Evolutionary conservation across 164 flowering plant species (phyloP), one percentile per base, ranked within the genome.

Genomic region (Magnolia changhungtana): DNA sequence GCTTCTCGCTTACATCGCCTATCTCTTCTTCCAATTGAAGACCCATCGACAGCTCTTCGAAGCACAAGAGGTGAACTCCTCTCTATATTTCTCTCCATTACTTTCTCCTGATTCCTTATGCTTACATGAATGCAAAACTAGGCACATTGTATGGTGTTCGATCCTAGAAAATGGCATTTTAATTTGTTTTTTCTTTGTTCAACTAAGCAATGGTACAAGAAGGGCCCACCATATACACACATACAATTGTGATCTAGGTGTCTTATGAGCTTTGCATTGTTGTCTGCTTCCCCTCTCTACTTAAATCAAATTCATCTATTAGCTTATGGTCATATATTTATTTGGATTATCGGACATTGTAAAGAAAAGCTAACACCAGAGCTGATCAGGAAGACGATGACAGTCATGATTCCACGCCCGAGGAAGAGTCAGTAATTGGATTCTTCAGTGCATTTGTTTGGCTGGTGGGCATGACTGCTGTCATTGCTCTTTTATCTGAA

Each of bases 31-130:
- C 84, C 98, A 95, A 75, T 69, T 95, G 72, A 81, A 84, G 81
- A 95, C 97, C 5, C 98, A 95, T 79, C 75, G 96, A 1, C 85
- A 88, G 52, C 68, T 92, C 0, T 93, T 91, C 50, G 96, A 90
- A 75, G 84, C 92, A 7, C 81, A 80, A 74, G 92, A 88, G 89
- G 92, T 90, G 69, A 49, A 63, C 49, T 11, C 9, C 23, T 51
- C 45, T 29, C 37, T 67, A 10, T 67, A n/a, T n/a, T 29, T 67
- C 29, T 52, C 58, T 52, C 58, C 14, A 14, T 52, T 52, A 14
- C 58, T 52, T 52, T 52, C 61, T 16, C 61, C 61, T 55, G 61
- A 55, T 55, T 55, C 61, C 61, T 2, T 55, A 11, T 55, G 18
- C 13, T 55, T 16, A 10, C 59, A 55, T 14, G 59, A 9, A 37